Conservation (phyloP, 2,329 filamentous ascomycete genomes). For the Geosmithia morbida region DNA sequence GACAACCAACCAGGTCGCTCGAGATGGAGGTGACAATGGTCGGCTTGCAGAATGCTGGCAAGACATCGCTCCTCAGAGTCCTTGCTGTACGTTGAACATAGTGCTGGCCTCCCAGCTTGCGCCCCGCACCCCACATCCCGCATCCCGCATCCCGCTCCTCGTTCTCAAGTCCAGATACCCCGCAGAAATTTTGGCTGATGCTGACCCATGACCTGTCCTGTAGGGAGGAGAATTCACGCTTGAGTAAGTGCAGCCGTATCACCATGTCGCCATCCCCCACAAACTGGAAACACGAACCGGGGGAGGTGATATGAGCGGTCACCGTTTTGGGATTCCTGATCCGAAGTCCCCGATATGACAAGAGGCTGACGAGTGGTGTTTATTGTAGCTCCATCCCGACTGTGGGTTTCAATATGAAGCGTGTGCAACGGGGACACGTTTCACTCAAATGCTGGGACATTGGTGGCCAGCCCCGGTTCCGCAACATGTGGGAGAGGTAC, state of each 20-base stretch:
- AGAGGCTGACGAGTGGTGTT: constrained; percentile 11
- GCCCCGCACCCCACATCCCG: constrained; percentile 1
- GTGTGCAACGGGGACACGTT: constrained; percentile 93
- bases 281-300: no score
- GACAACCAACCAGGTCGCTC: constrained; percentile 48
- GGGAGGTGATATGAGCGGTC: no score
- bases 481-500: constrained; percentile 98
- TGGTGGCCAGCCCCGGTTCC: constrained; percentile 89
- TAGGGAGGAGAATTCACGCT: constrained; percentile 97
- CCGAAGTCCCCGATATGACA: no score
- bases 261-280: neutral
- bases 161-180: neutral
- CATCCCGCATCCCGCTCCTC: neutral
- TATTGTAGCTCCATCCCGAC: constrained; percentile 81
- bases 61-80: constrained; percentile 87
- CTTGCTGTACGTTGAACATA: constrained; percentile 90
- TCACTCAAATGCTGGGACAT: constrained; percentile 99
- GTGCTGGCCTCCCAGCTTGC: no score
- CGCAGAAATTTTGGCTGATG: neutral
- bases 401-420: constrained; percentile 98
- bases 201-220: constrained; percentile 7
- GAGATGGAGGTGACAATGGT: constrained; percentile 99
- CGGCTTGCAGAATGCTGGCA: constrained; percentile 93
- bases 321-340: no score
- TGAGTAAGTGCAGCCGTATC: constrained; percentile 58